phyloP scores from a whole-genome alignment of 108 stramenopile species.

The Pseudonitzschia multistriata region DNA sequence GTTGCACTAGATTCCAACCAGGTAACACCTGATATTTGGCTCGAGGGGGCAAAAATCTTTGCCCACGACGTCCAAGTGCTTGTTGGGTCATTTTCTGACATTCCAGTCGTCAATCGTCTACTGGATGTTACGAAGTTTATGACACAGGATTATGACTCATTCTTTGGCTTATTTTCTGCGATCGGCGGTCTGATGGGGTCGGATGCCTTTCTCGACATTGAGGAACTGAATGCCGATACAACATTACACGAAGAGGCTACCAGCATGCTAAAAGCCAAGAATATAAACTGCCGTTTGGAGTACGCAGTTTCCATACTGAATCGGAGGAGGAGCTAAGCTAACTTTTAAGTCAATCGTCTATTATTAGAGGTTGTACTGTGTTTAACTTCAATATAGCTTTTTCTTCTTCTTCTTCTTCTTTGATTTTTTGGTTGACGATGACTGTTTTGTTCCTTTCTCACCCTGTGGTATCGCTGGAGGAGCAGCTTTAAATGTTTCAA shows the following conservation, averaged over 20 bases:
- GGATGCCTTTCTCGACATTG: constrained; percentile 34
- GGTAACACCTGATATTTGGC: constrained; percentile 57
- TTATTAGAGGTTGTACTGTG: neutral
- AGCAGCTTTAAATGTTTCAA: constrained; percentile 17
- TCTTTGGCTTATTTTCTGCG: constrained; percentile 42
- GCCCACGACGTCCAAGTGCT: constrained; percentile 35
- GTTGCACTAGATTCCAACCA: constrained; percentile 70
- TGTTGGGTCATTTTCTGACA: constrained; percentile 27
- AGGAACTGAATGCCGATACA: constrained; percentile 54
- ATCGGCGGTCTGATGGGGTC: constrained; percentile 48
- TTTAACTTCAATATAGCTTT: constrained; percentile 26
- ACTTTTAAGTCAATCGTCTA: neutral
- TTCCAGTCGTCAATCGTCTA: constrained; percentile 42
- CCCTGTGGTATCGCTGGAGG: constrained; percentile 7
- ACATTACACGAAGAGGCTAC: constrained; percentile 61
- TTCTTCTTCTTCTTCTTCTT: constrained; percentile 56
- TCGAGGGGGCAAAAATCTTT: constrained; percentile 45
- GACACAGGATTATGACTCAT: constrained; percentile 34
- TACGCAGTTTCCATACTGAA: constrained; percentile 76
- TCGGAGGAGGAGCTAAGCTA: constrained; percentile 44
- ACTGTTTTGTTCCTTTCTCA: neutral
- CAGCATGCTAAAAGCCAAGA: constrained; percentile 71
- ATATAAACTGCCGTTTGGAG: constrained; percentile 49
- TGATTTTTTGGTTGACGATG: constrained; percentile 30
- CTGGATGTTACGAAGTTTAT: constrained; percentile 49